Conservation (phyloP, 768 basidiomycete genomes). For the Trametes cinnabarina region DNA sequence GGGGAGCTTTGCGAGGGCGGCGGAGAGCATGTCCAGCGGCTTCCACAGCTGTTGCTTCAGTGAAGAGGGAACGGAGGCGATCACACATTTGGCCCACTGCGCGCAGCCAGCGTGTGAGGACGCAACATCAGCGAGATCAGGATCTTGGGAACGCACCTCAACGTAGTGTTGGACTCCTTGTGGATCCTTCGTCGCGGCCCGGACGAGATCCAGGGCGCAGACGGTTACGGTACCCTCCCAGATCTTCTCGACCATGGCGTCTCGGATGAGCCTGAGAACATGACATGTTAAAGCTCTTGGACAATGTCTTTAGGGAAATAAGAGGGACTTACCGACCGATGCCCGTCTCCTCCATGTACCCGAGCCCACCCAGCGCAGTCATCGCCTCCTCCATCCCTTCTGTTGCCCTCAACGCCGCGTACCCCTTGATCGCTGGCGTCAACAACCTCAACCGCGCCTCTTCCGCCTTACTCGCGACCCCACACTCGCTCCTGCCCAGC, state of each 20-base stretch:
- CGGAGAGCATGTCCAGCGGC: neutral
- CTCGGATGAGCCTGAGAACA: conserved; percentile 48
- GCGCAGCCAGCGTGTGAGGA: neutral
- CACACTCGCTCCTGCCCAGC: conserved; percentile 61
- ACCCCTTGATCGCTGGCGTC: conserved; percentile 68
- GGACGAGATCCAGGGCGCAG: conserved; percentile 60
- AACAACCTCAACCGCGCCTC: conserved; percentile 53
- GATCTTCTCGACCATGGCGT: conserved; percentile 72
- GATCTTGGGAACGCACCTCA: neutral
- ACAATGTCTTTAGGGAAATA: too few species aligned
- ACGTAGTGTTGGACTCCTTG: neutral
- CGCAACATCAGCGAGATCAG: too few species aligned
- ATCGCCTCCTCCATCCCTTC: conserved; percentile 70
- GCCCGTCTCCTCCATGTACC: conserved; percentile 80
- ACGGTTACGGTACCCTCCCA: conserved; percentile 77
- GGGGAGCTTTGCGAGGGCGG: neutral
- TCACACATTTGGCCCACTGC: neutral
- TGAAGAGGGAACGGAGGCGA: neutral
- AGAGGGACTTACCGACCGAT: conserved; percentile 46
- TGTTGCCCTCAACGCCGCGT: conserved; percentile 60
- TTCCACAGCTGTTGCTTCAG: neutral
- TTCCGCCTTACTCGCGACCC: conserved; percentile 48
- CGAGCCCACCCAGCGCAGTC: conserved; percentile 68
- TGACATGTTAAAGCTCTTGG: neutral
- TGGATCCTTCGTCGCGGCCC: conserved; percentile 43